phyloP scores from a whole-genome alignment of 1,139 yeast species.

The Arxiozyma heterogenica region DNA sequence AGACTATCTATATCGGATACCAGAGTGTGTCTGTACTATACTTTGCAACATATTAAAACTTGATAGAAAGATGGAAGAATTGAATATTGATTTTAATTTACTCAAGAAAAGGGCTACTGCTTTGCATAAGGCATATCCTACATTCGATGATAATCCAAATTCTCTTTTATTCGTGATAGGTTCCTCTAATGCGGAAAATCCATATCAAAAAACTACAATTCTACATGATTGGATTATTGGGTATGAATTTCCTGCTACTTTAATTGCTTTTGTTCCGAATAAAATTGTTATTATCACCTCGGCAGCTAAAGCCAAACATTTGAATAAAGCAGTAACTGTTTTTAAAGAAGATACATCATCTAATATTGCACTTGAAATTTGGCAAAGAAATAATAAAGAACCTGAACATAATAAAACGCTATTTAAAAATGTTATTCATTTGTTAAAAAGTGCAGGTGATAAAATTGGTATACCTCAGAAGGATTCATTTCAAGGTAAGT shows the following conservation, averaged over 20 bases:
- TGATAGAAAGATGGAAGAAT: conserved; percentile 18
- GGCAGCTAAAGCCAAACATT: conserved; percentile 77
- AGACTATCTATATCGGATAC: neutral
- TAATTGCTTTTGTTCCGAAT: conserved; percentile 53
- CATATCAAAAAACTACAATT: conserved; percentile 82
- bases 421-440: conserved; percentile 50
- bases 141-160: conserved; percentile 41
- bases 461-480: conserved; percentile 54
- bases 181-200: conserved; percentile 77
- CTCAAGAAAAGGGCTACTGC: conserved; percentile 31
- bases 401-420: conserved; percentile 61
- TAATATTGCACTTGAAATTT: conserved; percentile 44
- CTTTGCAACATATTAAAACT: neutral
- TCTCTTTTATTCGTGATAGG: conserved; percentile 68
- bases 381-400: conserved; percentile 72
- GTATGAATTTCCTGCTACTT: conserved; percentile 90
- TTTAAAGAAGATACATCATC: conserved; percentile 22
- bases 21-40: neutral
- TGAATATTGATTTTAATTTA: conserved; percentile 36
- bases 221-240: conserved; percentile 90
- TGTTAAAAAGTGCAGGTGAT: conserved; percentile 40
- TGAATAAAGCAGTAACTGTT: conserved; percentile 33
- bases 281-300: conserved; percentile 66
- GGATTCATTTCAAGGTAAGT: conserved; percentile 74
- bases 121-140: conserved; percentile 25